A percentile compares a stretch with the other conserved stretches of the same genome.
These are phyloP conservation scores for Colletotrichum tabaci DNA, from an alignment of 2,329 filamentous ascomycete genomes.

Conservation along the genomic window DNA sequence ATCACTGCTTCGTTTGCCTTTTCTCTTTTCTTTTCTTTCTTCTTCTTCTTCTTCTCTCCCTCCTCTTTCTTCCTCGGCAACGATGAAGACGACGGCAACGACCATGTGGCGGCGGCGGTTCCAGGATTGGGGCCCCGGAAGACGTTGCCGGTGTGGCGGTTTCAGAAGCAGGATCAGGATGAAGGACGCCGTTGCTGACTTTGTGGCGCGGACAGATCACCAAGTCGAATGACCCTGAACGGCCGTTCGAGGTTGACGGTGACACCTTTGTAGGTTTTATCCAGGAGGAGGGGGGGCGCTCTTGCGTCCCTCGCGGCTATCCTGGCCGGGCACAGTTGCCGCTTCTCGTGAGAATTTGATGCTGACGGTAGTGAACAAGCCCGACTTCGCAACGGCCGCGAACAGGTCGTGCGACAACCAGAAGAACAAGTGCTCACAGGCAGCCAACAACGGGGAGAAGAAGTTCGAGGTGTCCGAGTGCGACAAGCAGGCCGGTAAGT, in stretches of 20 bases:
- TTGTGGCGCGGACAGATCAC: conserved; percentile 51
- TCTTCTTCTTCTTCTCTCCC: too few relatives aligned
- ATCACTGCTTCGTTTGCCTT: not conserved
- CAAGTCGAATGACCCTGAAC: conserved; percentile 55
- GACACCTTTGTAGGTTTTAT: conserved; percentile 59
- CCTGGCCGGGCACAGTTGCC: not conserved
- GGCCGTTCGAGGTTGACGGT: conserved; percentile 60
- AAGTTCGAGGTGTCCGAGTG: conserved; percentile 60
- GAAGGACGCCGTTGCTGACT: conserved; percentile 19
- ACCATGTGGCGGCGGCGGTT: not conserved
- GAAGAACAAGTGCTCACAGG: conserved; percentile 62
- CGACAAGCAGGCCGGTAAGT: conserved; percentile 62
- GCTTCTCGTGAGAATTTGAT: not conserved
- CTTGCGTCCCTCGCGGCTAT: too few relatives aligned
- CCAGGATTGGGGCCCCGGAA: not conserved
- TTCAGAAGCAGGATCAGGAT: conserved; percentile 3
- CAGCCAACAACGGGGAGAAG: conserved; percentile 55
- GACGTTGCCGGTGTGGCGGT: not conserved
- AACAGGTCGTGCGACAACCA: conserved; percentile 64
- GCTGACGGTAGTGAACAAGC: conserved; percentile 47
- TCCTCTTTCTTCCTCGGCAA: too few relatives aligned
- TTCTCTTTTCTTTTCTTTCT: not conserved
- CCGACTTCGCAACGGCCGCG: conserved; percentile 59
- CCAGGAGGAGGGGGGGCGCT: not conserved
- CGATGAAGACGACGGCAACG: not conserved